Evolutionary conservation across 768 basidiomycete species (phyloP).

Genomic region (Punctularia strigosozonata): DNA sequence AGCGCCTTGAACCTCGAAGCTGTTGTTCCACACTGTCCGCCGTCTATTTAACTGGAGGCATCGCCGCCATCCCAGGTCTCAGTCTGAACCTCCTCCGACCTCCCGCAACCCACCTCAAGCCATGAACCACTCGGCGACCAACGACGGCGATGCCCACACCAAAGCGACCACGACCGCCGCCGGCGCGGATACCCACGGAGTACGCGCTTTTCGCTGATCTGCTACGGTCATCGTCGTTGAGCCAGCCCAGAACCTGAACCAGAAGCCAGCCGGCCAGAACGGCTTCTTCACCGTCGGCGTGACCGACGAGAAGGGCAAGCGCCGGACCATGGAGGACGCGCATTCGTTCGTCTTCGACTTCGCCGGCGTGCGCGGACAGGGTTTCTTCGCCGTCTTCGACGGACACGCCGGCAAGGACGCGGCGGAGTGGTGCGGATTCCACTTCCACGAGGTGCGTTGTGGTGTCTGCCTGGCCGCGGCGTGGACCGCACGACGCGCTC

Average conservation of each 20-base stretch:
- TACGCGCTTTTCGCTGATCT: constrained; percentile 16
- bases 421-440: constrained; percentile 95
- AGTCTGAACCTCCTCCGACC: too few species aligned
- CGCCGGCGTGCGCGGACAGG: constrained; percentile 83
- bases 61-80: too few species aligned
- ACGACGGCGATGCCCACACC: constrained; percentile 68
- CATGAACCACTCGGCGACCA: too few species aligned
- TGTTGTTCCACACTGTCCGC: too few species aligned
- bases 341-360: constrained; percentile 96
- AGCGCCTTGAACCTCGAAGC: too few species aligned
- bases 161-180: constrained; percentile 75
- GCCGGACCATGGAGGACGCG: constrained; percentile 95
- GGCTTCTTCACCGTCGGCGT: constrained; percentile 39
- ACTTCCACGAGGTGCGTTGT: constrained; percentile 90
- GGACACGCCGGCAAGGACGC: constrained; percentile 98
- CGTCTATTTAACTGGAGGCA: too few species aligned
- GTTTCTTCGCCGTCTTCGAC: constrained; percentile 97
- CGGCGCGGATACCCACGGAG: constrained; percentile 63
- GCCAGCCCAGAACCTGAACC: constrained; percentile 48
- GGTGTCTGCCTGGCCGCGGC: too few species aligned
- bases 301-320: constrained; percentile 78
- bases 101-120: too few species aligned
- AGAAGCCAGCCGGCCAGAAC: constrained; percentile 61
- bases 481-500: too few species aligned
- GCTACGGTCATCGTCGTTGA: neutral